Conservation (phyloP, 306 rosid genomes). For the Cajanus cajan region DNA sequence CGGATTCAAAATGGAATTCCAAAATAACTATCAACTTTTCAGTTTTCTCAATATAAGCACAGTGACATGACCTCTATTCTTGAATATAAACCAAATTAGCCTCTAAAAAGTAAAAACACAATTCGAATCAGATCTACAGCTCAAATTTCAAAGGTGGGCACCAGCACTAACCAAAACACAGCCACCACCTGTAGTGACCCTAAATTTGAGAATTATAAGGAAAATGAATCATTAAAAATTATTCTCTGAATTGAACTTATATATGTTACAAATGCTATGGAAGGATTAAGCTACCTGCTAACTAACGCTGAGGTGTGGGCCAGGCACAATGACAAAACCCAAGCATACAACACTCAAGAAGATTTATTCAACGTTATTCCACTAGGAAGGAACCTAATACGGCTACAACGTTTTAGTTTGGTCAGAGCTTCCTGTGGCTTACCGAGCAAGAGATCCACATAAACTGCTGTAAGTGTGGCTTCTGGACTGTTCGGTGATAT, state of each 20-base stretch:
- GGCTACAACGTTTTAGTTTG: slow-evolving; percentile 74
- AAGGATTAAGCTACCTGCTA: slow-evolving; percentile 78
- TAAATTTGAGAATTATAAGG: slow-evolving; percentile 55
- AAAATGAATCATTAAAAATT: slow-evolving; percentile 51
- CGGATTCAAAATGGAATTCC: slow-evolving; percentile 38
- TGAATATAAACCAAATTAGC: slow-evolving; percentile 59
- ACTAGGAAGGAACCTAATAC: slow-evolving; percentile 62
- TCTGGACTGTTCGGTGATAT: slow-evolving; percentile 71
- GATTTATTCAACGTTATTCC: slow-evolving; percentile 67
- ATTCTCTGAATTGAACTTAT: slow-evolving; percentile 92
- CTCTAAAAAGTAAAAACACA: slow-evolving; percentile 54
- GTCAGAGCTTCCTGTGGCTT: slow-evolving; percentile 78
- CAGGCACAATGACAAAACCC: slow-evolving; percentile 46
- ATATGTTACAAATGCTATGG: slow-evolving; percentile 91
- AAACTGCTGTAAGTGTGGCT: slow-evolving; percentile 79
- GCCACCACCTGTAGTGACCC: slow-evolving; percentile 80
- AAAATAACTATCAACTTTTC: slow-evolving; percentile 48
- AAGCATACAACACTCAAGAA: slow-evolving; percentile 66
- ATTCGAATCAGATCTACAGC: slow-evolving; percentile 79
- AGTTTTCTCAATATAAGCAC: slow-evolving; percentile 53
- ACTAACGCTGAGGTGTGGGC: slow-evolving; percentile 57
- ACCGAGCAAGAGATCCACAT: slow-evolving; percentile 76
- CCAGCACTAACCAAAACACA: slow-evolving; percentile 84
- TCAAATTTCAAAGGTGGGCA: slow-evolving; percentile 78
- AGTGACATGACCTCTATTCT: slow-evolving; percentile 48